Conservation (phyloP, 169 alveolate species). For the Babesia ovis region DNA sequence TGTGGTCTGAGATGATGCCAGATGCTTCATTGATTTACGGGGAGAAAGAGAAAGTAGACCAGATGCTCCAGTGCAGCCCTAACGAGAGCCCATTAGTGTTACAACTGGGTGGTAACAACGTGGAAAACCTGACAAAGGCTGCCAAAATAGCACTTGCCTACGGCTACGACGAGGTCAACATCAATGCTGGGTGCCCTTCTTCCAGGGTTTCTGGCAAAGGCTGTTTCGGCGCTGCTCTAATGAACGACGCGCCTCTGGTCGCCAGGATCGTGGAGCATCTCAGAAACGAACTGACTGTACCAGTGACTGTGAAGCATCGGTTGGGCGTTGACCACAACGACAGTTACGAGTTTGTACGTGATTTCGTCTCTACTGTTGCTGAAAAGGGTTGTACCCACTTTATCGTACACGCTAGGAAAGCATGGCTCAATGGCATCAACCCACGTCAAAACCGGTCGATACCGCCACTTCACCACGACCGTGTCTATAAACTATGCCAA, state of each 20-base stretch:
- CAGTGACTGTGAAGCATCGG: conserved; percentile 93
- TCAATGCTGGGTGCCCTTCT: conserved; percentile 94
- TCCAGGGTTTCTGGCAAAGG: conserved; percentile 88
- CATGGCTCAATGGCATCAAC: conserved; percentile 89
- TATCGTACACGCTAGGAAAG: conserved; percentile 94
- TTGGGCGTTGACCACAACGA: conserved; percentile 93
- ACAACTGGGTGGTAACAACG: conserved; percentile 94
- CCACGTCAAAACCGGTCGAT: conserved; percentile 91
- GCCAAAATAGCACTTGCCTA: conserved; percentile 83
- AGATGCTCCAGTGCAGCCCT: conserved; percentile 67
- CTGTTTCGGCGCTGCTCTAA: conserved; percentile 95
- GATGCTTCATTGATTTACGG: conserved; percentile 82
- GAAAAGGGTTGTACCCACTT: conserved; percentile 87
- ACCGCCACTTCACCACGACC: conserved; percentile 89
- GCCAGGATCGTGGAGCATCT: conserved; percentile 78
- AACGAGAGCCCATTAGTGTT: conserved; percentile 86
- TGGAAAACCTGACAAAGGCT: conserved; percentile 86
- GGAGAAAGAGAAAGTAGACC: conserved; percentile 36
- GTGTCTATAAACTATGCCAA: conserved; percentile 85
- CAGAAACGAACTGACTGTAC: conserved; percentile 67
- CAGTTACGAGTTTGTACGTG: conserved; percentile 78
- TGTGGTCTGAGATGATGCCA: conserved; percentile 93
- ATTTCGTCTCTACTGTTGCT: conserved; percentile 79
- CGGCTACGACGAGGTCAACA: conserved; percentile 92
- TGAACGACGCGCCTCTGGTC: conserved; percentile 90